Percentiles rank a stretch among this genome's conserved stretches.
phyloP scores from a whole-genome alignment of 768 basidiomycete genomes.

The Phylloporus sp. region DNA sequence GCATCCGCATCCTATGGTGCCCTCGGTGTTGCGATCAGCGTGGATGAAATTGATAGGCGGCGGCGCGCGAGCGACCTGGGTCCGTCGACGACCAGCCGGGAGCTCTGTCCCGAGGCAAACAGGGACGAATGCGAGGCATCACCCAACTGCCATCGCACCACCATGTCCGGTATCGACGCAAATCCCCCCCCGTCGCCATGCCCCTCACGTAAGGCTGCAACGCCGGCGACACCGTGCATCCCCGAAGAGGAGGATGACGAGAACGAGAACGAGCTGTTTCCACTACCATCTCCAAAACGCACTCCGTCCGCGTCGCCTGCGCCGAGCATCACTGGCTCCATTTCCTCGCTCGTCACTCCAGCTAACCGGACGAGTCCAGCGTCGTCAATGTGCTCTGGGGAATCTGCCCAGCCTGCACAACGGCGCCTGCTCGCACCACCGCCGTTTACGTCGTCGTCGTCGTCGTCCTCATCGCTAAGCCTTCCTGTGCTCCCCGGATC shows the following conservation, averaged over 20 bases:
- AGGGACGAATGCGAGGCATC: neutral
- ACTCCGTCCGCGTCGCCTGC: constrained; percentile 43
- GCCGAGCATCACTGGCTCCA: constrained; percentile 32
- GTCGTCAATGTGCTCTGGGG: constrained; percentile 17
- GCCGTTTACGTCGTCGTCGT: constrained; percentile 22
- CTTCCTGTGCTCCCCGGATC: constrained; percentile 16
- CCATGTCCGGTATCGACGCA: neutral
- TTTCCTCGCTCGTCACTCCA: constrained; percentile 19
- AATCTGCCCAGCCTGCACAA: constrained; percentile 4
- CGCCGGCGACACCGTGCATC: constrained; percentile 22
- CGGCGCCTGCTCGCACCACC: constrained; percentile 22
- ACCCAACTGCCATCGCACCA: neutral
- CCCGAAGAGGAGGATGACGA: constrained; percentile 42
- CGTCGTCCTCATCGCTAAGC: constrained; percentile 27
- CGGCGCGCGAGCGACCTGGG: constrained; percentile 42
- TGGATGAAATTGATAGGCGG: constrained; percentile 64
- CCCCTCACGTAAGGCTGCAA: neutral
- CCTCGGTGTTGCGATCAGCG: constrained; percentile 40
- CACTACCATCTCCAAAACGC: constrained; percentile 56
- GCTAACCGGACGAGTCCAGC: constrained; percentile 9
- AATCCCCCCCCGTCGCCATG: constrained; percentile 12
- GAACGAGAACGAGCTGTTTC: constrained; percentile 54
- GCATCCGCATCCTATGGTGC: constrained; percentile 23
- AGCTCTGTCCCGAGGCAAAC: neutral
- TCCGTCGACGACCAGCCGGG: neutral